phyloP scores from a whole-genome alignment of 192 early-diverging fungal genomes.

The Helicostylum pulchrum region DNA sequence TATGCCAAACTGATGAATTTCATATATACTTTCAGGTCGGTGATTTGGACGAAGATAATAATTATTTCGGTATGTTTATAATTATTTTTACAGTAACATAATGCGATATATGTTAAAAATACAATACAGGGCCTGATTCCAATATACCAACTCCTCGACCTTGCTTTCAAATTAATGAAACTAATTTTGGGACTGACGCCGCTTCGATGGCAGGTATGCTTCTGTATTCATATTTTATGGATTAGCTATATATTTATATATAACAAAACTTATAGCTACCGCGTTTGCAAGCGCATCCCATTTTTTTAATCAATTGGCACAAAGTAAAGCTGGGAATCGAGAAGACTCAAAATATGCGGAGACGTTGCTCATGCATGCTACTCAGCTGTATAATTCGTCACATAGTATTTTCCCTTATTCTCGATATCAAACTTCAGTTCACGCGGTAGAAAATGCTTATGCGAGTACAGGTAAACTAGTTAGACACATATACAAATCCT shows the following conservation, averaged over 20 bases:
- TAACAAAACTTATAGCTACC: conserved; percentile 26
- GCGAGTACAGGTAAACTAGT: conserved; percentile 24
- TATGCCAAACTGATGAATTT: neutral
- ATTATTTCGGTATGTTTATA: conserved; percentile 47
- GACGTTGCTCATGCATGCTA: conserved; percentile 43
- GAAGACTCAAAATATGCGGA: conserved; percentile 41
- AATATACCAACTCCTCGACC: conserved; percentile 45
- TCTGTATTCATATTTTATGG: neutral
- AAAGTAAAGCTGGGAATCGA: conserved; percentile 27
- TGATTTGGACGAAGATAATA: conserved; percentile 41
- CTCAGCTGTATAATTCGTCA: conserved; percentile 41
- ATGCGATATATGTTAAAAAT: neutral
- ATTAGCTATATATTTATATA: too few species aligned
- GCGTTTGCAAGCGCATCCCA: conserved; percentile 50
- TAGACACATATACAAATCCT: neutral
- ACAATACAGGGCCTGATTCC: conserved; percentile 28
- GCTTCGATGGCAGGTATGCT: conserved; percentile 35
- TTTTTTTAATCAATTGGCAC: conserved; percentile 33
- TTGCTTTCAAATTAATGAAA: conserved; percentile 40
- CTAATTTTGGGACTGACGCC: conserved; percentile 48
- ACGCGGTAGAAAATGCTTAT: conserved; percentile 36
- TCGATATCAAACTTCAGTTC: conserved; percentile 39
- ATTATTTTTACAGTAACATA: neutral
- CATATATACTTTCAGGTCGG: conserved; percentile 35
- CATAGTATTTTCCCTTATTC: conserved; percentile 38